A percentile compares a stretch with the other conserved stretches of the same genome.
Evolutionary conservation across 768 basidiomycete species (phyloP).

Genomic region (Amanita exitialis): DNA sequence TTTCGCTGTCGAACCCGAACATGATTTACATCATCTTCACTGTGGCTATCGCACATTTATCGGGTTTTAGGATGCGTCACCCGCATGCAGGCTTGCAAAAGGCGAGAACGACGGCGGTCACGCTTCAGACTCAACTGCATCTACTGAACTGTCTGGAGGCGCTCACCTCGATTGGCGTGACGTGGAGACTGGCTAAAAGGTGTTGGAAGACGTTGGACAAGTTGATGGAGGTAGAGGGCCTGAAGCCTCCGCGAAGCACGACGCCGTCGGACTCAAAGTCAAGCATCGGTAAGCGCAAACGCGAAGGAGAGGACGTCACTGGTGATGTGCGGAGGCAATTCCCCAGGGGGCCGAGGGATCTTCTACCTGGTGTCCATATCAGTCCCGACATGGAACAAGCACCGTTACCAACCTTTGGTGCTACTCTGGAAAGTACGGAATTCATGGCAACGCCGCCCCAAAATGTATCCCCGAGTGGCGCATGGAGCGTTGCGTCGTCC

Average conservation of each 20-base stretch:
- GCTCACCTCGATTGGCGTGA: constrained; percentile 16
- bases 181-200: constrained; percentile 18
- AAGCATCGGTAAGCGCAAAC: constrained; percentile 13
- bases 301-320: constrained; percentile 6
- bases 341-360: not conserved
- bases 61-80: constrained; percentile 10
- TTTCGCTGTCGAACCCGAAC: constrained; percentile 13
- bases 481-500: too few species aligned
- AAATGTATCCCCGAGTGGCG: not conserved
- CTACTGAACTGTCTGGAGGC: constrained; percentile 20
- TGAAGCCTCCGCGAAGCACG: constrained; percentile 8
- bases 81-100: constrained; percentile 4
- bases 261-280: not conserved
- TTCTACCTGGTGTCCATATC: not conserved
- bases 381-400: not conserved
- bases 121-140: constrained; percentile 18
- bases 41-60: constrained; percentile 12
- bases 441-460: not conserved
- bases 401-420: not conserved
- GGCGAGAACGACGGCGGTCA: constrained; percentile 6
- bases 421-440: not conserved
- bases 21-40: constrained; percentile 16
- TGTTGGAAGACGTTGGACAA: constrained; percentile 17
- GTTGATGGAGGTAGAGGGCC: constrained; percentile 16
- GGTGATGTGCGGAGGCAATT: not conserved